A percentile compares a stretch with the other conserved stretches of the same genome.
phyloP scores from a whole-genome alignment of 2,329 filamentous ascomycete species.

The Xylaria sp. region DNA sequence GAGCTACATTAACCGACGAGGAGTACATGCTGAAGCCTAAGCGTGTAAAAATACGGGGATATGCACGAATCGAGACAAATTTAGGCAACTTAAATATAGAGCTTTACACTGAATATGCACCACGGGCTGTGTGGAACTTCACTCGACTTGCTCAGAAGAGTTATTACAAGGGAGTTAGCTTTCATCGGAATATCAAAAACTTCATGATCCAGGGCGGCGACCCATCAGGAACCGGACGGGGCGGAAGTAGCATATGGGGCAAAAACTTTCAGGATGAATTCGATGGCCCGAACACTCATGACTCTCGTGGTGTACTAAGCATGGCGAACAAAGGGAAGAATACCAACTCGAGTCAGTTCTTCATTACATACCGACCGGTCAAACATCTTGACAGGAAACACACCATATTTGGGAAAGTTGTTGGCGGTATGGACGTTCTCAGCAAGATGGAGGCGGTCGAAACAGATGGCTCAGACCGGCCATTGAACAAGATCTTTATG shows the following conservation, averaged over 20 bases:
- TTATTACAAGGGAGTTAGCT: constrained; percentile 85
- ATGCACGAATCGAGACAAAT: constrained; percentile 88
- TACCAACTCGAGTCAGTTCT: constrained; percentile 95
- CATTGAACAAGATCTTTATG: constrained; percentile 81
- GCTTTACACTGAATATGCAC: constrained; percentile 88
- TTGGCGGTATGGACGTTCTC: constrained; percentile 78
- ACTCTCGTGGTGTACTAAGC: constrained; percentile 79
- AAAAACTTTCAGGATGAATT: constrained; percentile 96
- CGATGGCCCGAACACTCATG: constrained; percentile 87
- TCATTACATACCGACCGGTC: constrained; percentile 86
- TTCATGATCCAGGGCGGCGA: constrained; percentile 99
- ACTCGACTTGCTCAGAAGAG: constrained; percentile 86
- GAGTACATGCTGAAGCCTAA: constrained; percentile 96
- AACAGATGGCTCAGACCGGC: constrained; percentile 79
- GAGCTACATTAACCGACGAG: constrained; percentile 88
- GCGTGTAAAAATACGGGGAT: constrained; percentile 88
- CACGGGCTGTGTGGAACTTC: constrained; percentile 97
- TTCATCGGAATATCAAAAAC: constrained; percentile 92
- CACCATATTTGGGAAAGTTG: constrained; percentile 91
- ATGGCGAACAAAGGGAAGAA: constrained; percentile 99
- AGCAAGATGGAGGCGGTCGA: constrained; percentile 80
- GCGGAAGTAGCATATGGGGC: constrained; percentile 91
- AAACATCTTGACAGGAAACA: constrained; percentile 94
- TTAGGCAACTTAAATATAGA: constrained; percentile 88
- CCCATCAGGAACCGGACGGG: constrained; percentile 88